These are phyloP conservation scores for Oemleria cerasiformis DNA, from an alignment of 306 rosid species.

Conservation along the genomic window DNA sequence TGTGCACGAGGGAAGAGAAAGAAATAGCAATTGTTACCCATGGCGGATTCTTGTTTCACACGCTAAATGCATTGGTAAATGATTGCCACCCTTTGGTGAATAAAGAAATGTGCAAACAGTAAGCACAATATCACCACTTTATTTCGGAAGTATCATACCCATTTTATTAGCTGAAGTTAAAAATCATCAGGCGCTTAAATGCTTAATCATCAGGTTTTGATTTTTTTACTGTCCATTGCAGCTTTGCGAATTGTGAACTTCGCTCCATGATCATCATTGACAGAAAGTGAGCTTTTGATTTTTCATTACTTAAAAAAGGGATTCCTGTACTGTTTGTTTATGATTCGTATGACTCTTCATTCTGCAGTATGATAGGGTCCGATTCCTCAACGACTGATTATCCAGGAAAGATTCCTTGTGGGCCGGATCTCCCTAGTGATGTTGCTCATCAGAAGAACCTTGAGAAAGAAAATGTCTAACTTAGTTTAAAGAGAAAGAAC, in stretches of 20 bases:
- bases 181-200: not conserved
- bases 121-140: constrained; percentile 16
- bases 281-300: constrained; percentile 42
- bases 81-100: constrained; percentile 70
- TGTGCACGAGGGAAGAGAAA: constrained; percentile 79
- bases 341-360: constrained; percentile 26
- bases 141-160: not conserved
- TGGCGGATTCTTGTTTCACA: constrained; percentile 74
- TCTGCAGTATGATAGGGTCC: constrained; percentile 49
- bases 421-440: constrained; percentile 55
- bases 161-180: not conserved
- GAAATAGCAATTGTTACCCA: constrained; percentile 91
- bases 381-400: constrained; percentile 53
- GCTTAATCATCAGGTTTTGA: not conserved
- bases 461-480: constrained; percentile 29
- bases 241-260: constrained; percentile 73
- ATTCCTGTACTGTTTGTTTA: not conserved
- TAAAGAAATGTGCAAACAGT: constrained; percentile 79
- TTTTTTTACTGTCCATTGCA: constrained; percentile 29
- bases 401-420: constrained; percentile 65
- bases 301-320: constrained; percentile 5
- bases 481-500: not conserved
- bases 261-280: constrained; percentile 65
- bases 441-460: constrained; percentile 24
- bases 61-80: constrained; percentile 52